A percentile compares a stretch with the other conserved stretches of the same genome.
Conservation (phyloP, 179 eudicot species). For the Drosera spatulata region DNA sequence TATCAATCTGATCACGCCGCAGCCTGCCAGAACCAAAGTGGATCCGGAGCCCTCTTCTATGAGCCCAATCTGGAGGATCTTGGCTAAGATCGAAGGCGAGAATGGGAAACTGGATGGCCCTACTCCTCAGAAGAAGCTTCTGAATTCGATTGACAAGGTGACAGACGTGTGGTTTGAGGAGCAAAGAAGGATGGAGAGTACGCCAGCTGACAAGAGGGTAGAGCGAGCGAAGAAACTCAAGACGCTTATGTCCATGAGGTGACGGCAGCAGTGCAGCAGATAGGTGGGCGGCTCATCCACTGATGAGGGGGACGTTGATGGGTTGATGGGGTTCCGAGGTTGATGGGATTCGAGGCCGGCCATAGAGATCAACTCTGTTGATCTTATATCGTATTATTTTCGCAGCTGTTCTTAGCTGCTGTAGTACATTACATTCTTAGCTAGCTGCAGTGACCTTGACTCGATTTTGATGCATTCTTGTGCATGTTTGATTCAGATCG, state of each 20-base stretch:
- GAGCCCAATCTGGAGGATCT: conserved; percentile 32
- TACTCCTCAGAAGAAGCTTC: conserved; percentile 69
- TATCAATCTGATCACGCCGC: conserved; percentile 31
- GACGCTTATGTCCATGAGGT: conserved; percentile 71
- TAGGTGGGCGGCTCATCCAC: not conserved
- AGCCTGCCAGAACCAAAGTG: conserved; percentile 13
- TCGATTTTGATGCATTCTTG: not conserved
- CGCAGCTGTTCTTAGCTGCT: not conserved
- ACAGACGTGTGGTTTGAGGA: conserved; percentile 64
- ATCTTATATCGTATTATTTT: not conserved
- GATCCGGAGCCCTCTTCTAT: conserved; percentile 24
- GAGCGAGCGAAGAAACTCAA: conserved; percentile 49
- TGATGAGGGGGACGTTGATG: not conserved
- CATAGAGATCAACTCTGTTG: not conserved
- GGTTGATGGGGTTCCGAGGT: not conserved
- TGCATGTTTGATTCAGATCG: not conserved
- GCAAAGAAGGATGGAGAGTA: conserved; percentile 32
- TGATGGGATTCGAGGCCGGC: not conserved
- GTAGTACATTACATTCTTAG: not conserved
- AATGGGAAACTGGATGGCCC: conserved; percentile 17
- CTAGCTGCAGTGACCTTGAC: not conserved
- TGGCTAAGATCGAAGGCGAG: conserved; percentile 22
- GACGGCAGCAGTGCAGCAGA: conserved; percentile 1
- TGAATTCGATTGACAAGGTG: conserved; percentile 65
- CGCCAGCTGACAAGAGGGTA: conserved; percentile 63